Base-by-base conservation (phyloP, 805 yeast genomes). In the Lachancea nothofagi region DNA sequence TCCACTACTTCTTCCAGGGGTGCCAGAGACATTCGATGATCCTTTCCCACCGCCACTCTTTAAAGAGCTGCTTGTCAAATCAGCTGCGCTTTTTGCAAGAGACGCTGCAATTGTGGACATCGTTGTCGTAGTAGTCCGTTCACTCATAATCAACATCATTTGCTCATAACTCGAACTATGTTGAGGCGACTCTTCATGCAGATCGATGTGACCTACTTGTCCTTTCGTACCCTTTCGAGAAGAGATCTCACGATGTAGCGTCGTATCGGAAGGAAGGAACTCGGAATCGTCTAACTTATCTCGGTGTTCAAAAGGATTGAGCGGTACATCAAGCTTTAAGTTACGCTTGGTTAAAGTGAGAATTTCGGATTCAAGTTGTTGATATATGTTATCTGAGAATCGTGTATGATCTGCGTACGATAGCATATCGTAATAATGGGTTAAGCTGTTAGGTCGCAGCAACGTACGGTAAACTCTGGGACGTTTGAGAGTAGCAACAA, bases 91-190 rank as follows among this genome's bases (percentile, higher is more conserved):
- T 47, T 61, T 57, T 8, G 57, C 50, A 22, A 54, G 43, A 1
- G 71, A 55, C 1, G 67, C 57, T 6, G 69, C 62, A 24, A 69
- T 60, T 1, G 71, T 61, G 3, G 69, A 64, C 40, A 59, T 60
- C 10, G 66, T 70, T 49, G 52, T 61, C 38, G 60, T 62, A 41
- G 55, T 65, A 29, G 59, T 53, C 38, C 63, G 61, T 36, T 78
- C 82, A 47, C 71, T 72, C 71, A 80, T 65, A 7, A 78, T 70
- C 22, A 80, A 67, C 97, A 90, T 90, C 56, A 88, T 69, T 55
- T 86, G 95, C 61, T 93, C 97, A 64, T 84, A 87, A 48, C 87
- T 94, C 1, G 89, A 78, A 41, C 80, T 75, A 50, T 83, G 83
- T 56, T 87, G 95, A 27, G 79, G 76, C 19, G 69, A 56, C 47